These are phyloP conservation scores for Paramecium bursaria DNA, from an alignment of 73 alveolate genomes.

Conservation along the genomic window DNA sequence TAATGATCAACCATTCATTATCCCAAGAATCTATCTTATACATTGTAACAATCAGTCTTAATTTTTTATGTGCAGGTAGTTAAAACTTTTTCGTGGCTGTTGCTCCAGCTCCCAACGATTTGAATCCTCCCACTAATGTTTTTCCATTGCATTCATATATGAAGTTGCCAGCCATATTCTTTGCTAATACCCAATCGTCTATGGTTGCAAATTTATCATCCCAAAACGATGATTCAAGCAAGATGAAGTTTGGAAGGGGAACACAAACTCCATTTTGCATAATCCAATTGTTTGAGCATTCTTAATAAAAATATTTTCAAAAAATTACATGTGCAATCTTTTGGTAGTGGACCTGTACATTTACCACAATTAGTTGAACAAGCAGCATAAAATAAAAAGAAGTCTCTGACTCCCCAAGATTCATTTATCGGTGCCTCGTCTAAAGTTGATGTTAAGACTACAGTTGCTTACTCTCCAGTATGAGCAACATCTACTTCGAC, in stretches of 20 bases:
- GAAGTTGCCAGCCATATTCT: background rate
- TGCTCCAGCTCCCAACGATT: constrained; percentile 23
- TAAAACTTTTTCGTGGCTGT: constrained; percentile 15
- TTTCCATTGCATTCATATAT: constrained; percentile 32
- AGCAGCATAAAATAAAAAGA: constrained; percentile 1
- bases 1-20: constrained; percentile 15
- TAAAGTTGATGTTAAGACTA: constrained; percentile 1
- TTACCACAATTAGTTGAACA: constrained; percentile 47
- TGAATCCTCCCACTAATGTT: constrained; percentile 28
- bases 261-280: constrained; percentile 5
- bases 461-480: constrained; percentile 13
- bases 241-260: constrained; percentile 30
- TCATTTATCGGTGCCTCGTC: constrained; percentile 24
- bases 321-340: constrained; percentile 29
- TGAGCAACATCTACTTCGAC: constrained; percentile 37
- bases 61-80: constrained; percentile 33
- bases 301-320: background rate
- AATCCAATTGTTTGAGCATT: constrained; percentile 17
- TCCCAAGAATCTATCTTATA: constrained; percentile 62
- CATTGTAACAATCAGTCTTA: background rate
- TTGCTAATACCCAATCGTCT: constrained; percentile 2
- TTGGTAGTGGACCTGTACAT: constrained; percentile 40
- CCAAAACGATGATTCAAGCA: constrained; percentile 16
- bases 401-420: constrained; percentile 51
- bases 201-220: constrained; percentile 30